Base-by-base conservation (phyloP, 2,329 filamentous ascomycete genomes). In the Fusarium praegraminearum region DNA sequence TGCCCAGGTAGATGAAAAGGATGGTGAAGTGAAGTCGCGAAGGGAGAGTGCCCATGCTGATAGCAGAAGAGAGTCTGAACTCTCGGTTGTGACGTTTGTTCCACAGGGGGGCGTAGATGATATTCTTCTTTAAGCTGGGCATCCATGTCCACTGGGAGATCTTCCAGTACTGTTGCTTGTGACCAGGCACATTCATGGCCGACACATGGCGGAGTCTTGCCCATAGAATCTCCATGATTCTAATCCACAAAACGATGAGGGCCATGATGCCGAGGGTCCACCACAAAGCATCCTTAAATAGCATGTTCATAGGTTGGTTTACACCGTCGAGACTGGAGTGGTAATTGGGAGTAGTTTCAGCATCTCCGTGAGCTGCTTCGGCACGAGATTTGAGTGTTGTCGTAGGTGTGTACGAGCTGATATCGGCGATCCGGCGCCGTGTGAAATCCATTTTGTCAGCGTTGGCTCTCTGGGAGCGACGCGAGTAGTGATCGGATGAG, bases 11-110 rank as follows among this genome's bases (percentile, higher is more conserved):
- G 52, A 85, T 73, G 40, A 81, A 72, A 45, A 92, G 82, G 20
- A 91, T 79, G 53, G 89, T 76, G 52, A 80, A 81, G 75, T 92
- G 89, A 44, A 91, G 82, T 57, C 90, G 84, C 2, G 89, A 90
- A 1, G 90, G 90, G 18, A 92, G 80, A 1, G 89, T 91, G 67
- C 89, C 85, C 56, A 87, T 80, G 75, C 88, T 89, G 67, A 89
- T 72, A 61, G 87, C 88, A 11, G 83, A 82, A 54, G 87, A 90
- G 53, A 91, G 79, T 73, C 84, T 84, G 73, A 91, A 85, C 77
- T 91, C 89, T 73, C 88, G 83, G 80, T 91, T 91, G 79, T 91
- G 90, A 47, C 89, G 86, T 75, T 90, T 91, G 16, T 81, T 86
- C 79, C 85, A 86, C 26, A 92, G 79, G 4, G 90, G 90, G 2